phyloP scores from a whole-genome alignment of 2,329 filamentous ascomycete species.

The Fusarium aywerte region DNA sequence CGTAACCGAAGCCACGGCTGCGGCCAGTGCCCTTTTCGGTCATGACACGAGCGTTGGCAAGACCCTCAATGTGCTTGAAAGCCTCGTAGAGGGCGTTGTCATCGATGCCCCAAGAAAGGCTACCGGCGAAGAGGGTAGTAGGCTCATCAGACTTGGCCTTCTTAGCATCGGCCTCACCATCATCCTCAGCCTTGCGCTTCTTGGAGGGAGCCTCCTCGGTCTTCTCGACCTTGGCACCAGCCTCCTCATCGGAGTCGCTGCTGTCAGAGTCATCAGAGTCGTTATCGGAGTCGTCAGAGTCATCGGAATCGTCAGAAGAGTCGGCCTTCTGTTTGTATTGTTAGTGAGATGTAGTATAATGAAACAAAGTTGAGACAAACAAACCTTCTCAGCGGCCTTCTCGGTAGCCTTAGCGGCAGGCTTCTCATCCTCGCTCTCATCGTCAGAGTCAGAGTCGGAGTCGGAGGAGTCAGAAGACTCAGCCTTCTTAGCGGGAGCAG shows the following conservation, averaged over 20 bases:
- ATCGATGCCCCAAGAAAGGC: slow-evolving; percentile 90
- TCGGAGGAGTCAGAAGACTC: slow-evolving; percentile 51
- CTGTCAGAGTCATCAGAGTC: slow-evolving; percentile 48
- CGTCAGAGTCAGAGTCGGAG: slow-evolving; percentile 52
- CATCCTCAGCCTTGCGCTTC: slow-evolving; percentile 62
- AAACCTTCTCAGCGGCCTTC: slow-evolving; percentile 50
- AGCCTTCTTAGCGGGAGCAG: slow-evolving; percentile 40
- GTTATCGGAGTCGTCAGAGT: slow-evolving; percentile 51
- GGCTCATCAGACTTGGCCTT: slow-evolving; percentile 71
- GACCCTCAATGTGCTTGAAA: slow-evolving; percentile 82
- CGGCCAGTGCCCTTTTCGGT: slow-evolving; percentile 83
- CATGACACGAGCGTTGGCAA: slow-evolving; percentile 80
- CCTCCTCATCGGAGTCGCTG: slow-evolving; percentile 52
- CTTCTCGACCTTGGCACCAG: slow-evolving; percentile 51
- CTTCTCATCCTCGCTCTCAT: slow-evolving; percentile 54
- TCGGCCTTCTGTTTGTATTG: slow-evolving; percentile 43
- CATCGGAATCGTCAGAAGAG: slow-evolving; percentile 47
- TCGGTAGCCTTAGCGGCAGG: slow-evolving; percentile 43
- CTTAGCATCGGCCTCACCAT: slow-evolving; percentile 65
- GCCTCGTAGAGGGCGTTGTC: slow-evolving; percentile 83
- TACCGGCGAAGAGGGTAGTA: slow-evolving; percentile 85
- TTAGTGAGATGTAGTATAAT: slow-evolving; percentile 17
- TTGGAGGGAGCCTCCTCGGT: slow-evolving; percentile 56
- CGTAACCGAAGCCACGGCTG: slow-evolving; percentile 93
- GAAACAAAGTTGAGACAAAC: slow-evolving; percentile 13